phyloP scores from a whole-genome alignment of 257 asterid genomes.

The Handroanthus guayacan region DNA sequence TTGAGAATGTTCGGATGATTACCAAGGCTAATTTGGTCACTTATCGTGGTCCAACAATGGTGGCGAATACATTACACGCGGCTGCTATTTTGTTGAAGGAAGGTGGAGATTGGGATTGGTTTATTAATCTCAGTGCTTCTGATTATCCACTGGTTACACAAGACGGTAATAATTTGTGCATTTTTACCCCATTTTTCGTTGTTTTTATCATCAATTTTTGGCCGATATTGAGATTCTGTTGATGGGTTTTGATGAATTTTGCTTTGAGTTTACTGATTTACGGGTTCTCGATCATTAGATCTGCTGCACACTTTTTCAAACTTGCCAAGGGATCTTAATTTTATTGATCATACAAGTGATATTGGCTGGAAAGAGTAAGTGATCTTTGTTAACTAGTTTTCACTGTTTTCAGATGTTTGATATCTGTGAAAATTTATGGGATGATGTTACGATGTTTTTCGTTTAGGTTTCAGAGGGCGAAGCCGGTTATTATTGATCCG shows the following conservation, averaged over 20 bases:
- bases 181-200: background rate
- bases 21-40: conserved; percentile 86
- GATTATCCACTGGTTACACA: conserved; percentile 94
- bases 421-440: conserved; percentile 8
- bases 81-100: conserved; percentile 87
- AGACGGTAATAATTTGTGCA: conserved; percentile 60
- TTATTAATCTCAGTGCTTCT: conserved; percentile 84
- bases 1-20: conserved; percentile 80
- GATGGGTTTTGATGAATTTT: conserved; percentile 7
- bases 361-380: conserved; percentile 99
- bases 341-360: conserved; percentile 87
- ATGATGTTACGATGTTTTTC: background rate
- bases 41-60: conserved; percentile 96
- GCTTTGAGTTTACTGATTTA: conserved; percentile 27
- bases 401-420: conserved; percentile 1
- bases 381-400: background rate
- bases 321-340: conserved; percentile 90
- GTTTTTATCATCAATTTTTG: background rate
- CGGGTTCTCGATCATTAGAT: conserved; percentile 52
- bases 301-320: conserved; percentile 79
- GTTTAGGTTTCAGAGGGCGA: conserved; percentile 84
- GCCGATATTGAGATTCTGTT: conserved; percentile 1
- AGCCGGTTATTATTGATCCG: conserved; percentile 87
- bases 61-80: conserved; percentile 93
- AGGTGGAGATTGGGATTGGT: conserved; percentile 97